Evolutionary conservation across 2,329 filamentous ascomycete species (phyloP).

Genomic region (Microdochium bolleyi): DNA sequence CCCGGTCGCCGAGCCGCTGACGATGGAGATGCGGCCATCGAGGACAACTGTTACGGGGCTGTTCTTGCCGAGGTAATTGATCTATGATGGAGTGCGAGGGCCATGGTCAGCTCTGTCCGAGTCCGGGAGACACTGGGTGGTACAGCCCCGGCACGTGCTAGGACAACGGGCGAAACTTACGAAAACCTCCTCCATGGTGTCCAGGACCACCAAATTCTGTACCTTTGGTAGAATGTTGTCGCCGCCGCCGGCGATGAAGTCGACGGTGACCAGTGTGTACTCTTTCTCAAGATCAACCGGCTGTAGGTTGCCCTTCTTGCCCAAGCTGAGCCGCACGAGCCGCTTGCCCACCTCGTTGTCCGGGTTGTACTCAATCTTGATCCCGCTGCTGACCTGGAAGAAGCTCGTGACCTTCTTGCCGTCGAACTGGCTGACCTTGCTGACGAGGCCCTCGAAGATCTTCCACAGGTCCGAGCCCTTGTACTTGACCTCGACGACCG

Average conservation of each 20-base stretch:
- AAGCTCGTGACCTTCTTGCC: slow-evolving; percentile 44
- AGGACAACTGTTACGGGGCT: slow-evolving; percentile 26
- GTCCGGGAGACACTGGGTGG: slow-evolving; percentile 28
- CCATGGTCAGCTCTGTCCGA: slow-evolving; percentile 17
- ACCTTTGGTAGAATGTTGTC: slow-evolving; percentile 47
- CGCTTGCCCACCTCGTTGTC: slow-evolving; percentile 36
- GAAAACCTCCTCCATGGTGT: slow-evolving; percentile 43
- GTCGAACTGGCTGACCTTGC: slow-evolving; percentile 46
- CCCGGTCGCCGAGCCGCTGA: background rate
- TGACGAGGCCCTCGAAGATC: slow-evolving; percentile 51
- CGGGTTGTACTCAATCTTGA: slow-evolving; percentile 51
- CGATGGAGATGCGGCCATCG: slow-evolving; percentile 24
- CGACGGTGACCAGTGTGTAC: slow-evolving; percentile 54
- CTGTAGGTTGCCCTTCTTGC: slow-evolving; percentile 19
- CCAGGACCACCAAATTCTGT: slow-evolving; percentile 29
- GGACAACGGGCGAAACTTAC: slow-evolving; percentile 8
- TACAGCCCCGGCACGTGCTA: slow-evolving; percentile 30
- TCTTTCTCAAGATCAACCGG: slow-evolving; percentile 34
- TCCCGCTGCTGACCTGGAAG: slow-evolving; percentile 51
- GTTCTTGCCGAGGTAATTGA: slow-evolving; percentile 5
- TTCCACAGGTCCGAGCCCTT: slow-evolving; percentile 46
- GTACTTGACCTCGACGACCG: slow-evolving; percentile 49
- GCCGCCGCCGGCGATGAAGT: slow-evolving; percentile 54
- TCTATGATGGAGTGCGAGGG: slow-evolving; percentile 20
- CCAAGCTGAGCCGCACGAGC: slow-evolving; percentile 44